A percentile compares a stretch with the other conserved stretches of the same genome.
These are phyloP conservation scores for Micractinium conductrix DNA, from an alignment of 139 green algal species.

Conservation along the genomic window DNA sequence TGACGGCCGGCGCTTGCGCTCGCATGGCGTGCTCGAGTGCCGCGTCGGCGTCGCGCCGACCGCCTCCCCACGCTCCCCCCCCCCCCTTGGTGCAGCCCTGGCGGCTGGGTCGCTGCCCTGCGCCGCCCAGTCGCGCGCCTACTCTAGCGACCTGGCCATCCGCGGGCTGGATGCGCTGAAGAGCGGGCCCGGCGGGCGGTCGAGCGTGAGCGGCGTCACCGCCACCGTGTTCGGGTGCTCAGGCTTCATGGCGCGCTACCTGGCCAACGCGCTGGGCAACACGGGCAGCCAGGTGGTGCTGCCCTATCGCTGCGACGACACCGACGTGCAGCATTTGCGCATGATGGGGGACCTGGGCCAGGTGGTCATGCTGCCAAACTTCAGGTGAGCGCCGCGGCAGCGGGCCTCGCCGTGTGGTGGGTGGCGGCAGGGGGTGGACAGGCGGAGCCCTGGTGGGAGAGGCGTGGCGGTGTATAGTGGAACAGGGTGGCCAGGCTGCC, in stretches of 20 bases:
- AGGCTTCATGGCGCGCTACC: constrained; percentile 95
- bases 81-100: not conserved
- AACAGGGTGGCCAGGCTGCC: too few relatives aligned
- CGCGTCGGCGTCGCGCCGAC: too few relatives aligned
- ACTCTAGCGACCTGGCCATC: constrained; percentile 51
- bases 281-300: constrained; percentile 84
- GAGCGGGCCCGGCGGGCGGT: constrained; percentile 66
- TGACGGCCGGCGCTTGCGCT: too few relatives aligned
- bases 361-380: constrained; percentile 42
- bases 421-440: too few relatives aligned
- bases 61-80: not conserved
- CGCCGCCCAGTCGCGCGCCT: not conserved
- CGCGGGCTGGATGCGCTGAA: constrained; percentile 41
- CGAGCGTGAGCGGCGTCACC: constrained; percentile 83
- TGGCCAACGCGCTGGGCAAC: constrained; percentile 86
- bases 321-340: constrained; percentile 88
- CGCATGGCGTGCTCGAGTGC: not conserved
- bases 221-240: constrained; percentile 94
- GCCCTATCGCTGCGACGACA: constrained; percentile 87
- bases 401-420: too few relatives aligned
- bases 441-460: too few relatives aligned
- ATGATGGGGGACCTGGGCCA: constrained; percentile 97
- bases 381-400: constrained; percentile 25
- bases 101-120: not conserved
- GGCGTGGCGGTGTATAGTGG: too few relatives aligned